These are phyloP conservation scores for Berkeleyomyces basicola DNA, from an alignment of 2,329 filamentous ascomycete species.

Conservation along the genomic window DNA sequence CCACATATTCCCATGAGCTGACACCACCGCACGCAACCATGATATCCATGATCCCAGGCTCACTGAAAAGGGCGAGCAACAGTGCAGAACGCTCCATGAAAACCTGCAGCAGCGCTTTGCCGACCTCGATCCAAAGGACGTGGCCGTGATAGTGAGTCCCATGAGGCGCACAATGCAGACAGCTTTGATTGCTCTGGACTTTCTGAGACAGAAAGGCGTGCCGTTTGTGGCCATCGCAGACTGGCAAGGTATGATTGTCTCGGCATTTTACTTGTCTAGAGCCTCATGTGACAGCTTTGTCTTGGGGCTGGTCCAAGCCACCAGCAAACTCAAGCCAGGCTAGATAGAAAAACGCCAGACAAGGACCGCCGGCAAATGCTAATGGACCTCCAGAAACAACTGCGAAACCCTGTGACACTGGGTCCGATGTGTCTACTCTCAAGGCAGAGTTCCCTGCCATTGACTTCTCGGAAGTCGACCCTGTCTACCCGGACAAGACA, in stretches of 20 bases:
- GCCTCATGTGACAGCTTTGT: not conserved
- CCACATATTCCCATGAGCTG: conserved; percentile 5
- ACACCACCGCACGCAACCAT: conserved; percentile 26
- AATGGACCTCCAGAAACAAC: conserved; percentile 30
- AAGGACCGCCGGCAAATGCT: not conserved
- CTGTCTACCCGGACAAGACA: conserved; percentile 46
- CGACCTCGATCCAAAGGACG: conserved; percentile 20
- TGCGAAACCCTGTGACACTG: conserved; percentile 43
- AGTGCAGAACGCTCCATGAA: conserved; percentile 30
- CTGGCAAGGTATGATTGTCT: conserved; percentile 40
- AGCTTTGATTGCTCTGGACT: conserved; percentile 38
- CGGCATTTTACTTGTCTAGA: not conserved
- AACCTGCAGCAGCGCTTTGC: conserved; percentile 26
- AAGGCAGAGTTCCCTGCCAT: conserved; percentile 34
- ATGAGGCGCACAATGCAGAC: conserved; percentile 52
- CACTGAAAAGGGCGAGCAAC: conserved; percentile 30
- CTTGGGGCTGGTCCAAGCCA: not conserved
- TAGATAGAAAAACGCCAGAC: not conserved
- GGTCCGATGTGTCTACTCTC: conserved; percentile 30
- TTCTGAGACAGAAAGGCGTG: conserved; percentile 37
- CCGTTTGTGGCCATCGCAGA: conserved; percentile 39
- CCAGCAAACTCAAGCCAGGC: not conserved
- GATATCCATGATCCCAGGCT: conserved; percentile 33
- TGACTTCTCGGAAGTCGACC: conserved; percentile 40
- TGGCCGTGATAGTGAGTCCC: conserved; percentile 43